Percentiles rank a stretch among this genome's conserved stretches.
Evolutionary conservation across 768 basidiomycete species (phyloP).

Genomic region (Hypsizygus marmoreus): DNA sequence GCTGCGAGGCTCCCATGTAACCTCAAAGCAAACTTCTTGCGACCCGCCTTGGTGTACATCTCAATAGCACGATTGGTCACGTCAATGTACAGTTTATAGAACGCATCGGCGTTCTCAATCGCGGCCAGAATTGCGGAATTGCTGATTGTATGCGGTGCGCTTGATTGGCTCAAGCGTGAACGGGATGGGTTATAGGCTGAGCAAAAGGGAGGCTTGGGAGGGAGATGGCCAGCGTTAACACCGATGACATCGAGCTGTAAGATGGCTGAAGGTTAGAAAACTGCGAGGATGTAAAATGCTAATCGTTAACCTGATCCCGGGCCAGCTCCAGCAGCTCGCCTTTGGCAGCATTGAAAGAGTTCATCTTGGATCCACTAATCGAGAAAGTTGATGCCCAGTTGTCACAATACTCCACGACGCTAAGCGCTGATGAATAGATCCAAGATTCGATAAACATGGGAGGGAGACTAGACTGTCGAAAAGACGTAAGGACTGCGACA

Average conservation of each 20-base stretch:
- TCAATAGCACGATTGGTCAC: constrained; percentile 84
- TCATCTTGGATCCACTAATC: constrained; percentile 47
- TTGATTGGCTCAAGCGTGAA: constrained; percentile 20
- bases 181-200: constrained; percentile 19
- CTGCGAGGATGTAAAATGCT: not conserved
- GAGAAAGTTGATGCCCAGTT: constrained; percentile 59
- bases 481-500: constrained; percentile 3
- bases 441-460: constrained; percentile 87
- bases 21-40: constrained; percentile 83
- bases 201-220: constrained; percentile 46
- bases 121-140: constrained; percentile 62
- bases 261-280: constrained; percentile 5
- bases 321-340: constrained; percentile 93
- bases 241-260: constrained; percentile 85
- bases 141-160: constrained; percentile 45
- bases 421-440: constrained; percentile 89
- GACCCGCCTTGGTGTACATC: constrained; percentile 78
- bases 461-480: constrained; percentile 42
- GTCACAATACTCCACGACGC: constrained; percentile 79
- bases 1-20: constrained; percentile 86
- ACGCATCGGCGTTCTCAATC: constrained; percentile 55
- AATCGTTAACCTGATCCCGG: constrained; percentile 68
- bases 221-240: constrained; percentile 70
- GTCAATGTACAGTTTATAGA: constrained; percentile 76
- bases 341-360: constrained; percentile 70